Conservation (phyloP, 2,329 filamentous ascomycete species). For the Gnomoniopsis sp. region DNA sequence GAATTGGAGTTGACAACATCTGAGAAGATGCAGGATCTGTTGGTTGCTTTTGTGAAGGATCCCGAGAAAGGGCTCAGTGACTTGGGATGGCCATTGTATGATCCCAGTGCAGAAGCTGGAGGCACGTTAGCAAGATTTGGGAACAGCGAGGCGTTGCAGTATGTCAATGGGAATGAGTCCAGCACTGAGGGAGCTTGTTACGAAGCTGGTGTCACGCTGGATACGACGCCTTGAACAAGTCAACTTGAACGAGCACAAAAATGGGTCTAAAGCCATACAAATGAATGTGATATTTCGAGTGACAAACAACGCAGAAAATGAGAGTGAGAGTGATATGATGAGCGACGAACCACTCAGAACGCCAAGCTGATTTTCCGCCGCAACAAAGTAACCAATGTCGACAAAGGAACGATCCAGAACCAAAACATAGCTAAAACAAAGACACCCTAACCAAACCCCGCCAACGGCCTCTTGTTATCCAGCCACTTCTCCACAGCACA, state of each 20-base stretch:
- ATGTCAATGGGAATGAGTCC: constrained; percentile 3
- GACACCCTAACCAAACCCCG: too few species aligned
- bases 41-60: constrained; percentile 24
- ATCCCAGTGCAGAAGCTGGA: not conserved
- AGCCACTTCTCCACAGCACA: too few species aligned
- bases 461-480: too few species aligned
- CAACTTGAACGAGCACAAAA: not conserved
- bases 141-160: not conserved
- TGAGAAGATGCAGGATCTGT: constrained; percentile 19
- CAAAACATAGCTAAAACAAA: too few species aligned
- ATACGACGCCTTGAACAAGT: not conserved
- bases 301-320: too few species aligned
- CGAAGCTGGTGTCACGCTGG: not conserved
- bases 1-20: constrained; percentile 8
- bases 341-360: too few species aligned
- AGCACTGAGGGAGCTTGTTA: not conserved
- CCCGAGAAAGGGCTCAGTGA: constrained; percentile 42
- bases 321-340: too few species aligned
- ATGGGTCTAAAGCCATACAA: not conserved
- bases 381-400: too few species aligned
- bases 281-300: not conserved
- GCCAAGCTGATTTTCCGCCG: too few species aligned
- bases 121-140: constrained; percentile 1
- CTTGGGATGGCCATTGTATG: constrained; percentile 16
- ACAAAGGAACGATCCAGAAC: too few species aligned